Evolutionary conservation across 192 early-diverging fungal species (phyloP).

Genomic region (Dissophora globulifera): DNA sequence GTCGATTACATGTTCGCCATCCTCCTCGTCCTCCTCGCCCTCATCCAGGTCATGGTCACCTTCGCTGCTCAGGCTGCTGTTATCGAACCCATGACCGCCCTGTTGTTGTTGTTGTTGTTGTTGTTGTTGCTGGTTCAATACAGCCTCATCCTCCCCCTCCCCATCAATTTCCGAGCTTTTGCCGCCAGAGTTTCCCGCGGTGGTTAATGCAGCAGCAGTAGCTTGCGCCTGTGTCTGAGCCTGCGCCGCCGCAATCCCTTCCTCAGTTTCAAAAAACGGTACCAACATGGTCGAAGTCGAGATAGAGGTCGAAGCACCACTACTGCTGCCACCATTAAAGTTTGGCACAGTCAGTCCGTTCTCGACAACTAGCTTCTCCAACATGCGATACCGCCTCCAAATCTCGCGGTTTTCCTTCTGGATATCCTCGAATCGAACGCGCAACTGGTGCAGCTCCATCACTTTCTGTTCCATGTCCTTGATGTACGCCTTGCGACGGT

Average conservation of each 20-base stretch:
- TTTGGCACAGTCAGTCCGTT: slow-evolving; percentile 5
- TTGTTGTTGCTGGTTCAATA: not conserved
- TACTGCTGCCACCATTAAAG: too few species aligned
- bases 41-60: slow-evolving; percentile 1
- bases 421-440: slow-evolving; percentile 51
- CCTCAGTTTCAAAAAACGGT: slow-evolving; percentile 18
- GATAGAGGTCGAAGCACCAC: too few species aligned
- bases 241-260: not conserved
- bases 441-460: slow-evolving; percentile 61
- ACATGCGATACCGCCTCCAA: slow-evolving; percentile 19
- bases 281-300: slow-evolving; percentile 3
- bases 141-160: not conserved
- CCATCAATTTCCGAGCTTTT: not conserved
- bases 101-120: slow-evolving; percentile 5
- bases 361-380: slow-evolving; percentile 14
- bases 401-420: slow-evolving; percentile 36
- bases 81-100: not conserved
- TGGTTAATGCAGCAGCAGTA: not conserved
- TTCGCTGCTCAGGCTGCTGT: not conserved
- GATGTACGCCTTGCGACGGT: slow-evolving; percentile 85
- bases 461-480: slow-evolving; percentile 81
- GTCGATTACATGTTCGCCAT: slow-evolving; percentile 6
- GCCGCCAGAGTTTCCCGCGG: too few species aligned
- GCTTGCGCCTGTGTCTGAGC: not conserved
- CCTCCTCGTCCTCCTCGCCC: slow-evolving; percentile 30